Conservation (phyloP, 345 rosid genomes). For the Hibiscus trionum region DNA sequence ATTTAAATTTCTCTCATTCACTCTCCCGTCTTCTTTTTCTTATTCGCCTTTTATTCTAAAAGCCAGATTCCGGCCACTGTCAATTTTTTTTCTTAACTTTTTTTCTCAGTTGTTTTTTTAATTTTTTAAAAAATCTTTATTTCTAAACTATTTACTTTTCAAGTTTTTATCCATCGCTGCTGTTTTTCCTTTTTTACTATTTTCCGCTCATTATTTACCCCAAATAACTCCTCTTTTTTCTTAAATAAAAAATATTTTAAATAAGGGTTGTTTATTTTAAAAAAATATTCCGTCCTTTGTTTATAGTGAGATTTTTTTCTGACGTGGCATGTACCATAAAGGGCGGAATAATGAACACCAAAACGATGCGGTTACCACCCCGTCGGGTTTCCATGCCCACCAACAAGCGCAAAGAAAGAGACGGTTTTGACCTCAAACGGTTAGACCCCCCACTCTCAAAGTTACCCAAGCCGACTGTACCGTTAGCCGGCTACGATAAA, state of each 20-base stretch:
- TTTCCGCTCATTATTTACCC: not conserved
- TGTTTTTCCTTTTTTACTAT: not conserved
- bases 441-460: constrained; percentile 9
- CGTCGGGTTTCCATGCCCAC: constrained; percentile 58
- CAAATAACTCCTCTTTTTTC: too few species aligned
- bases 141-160: not conserved
- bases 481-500: constrained; percentile 15
- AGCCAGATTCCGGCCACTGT: not conserved
- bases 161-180: not conserved
- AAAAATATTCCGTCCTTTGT: not conserved
- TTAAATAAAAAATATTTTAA: not conserved
- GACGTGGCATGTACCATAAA: constrained; percentile 67
- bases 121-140: too few species aligned
- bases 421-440: constrained; percentile 29
- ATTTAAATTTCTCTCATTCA: not conserved
- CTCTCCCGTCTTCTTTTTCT: not conserved
- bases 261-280: not conserved
- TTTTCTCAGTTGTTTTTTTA: not conserved
- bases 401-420: constrained; percentile 60
- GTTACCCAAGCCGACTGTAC: constrained; percentile 17
- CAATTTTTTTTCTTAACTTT: not conserved
- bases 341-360: constrained; percentile 40
- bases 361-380: constrained; percentile 90
- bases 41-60: not conserved
- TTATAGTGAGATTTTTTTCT: not conserved